These are phyloP conservation scores for Laetiporus sulphureus DNA, from an alignment of 1,284 basidiomycete species.

Conservation along the genomic window DNA sequence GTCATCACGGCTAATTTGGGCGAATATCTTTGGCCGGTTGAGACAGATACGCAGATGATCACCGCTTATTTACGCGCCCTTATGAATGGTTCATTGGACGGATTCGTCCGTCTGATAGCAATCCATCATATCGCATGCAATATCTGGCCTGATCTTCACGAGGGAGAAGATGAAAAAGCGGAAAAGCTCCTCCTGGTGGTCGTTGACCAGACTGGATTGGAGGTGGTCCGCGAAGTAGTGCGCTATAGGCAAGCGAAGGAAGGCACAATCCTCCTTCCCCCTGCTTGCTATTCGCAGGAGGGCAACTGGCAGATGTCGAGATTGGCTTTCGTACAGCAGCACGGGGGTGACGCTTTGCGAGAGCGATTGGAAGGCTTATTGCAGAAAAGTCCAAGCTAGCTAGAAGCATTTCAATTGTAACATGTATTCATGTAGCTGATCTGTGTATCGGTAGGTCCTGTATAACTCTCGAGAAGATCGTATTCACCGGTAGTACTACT, in stretches of 20 bases:
- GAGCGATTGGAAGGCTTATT: conserved; percentile 22
- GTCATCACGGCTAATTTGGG: conserved; percentile 42
- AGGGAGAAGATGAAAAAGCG: conserved; percentile 32
- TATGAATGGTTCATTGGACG: conserved; percentile 39
- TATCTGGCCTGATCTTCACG: conserved; percentile 62
- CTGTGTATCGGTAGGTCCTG: too few relatives aligned
- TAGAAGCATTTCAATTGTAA: too few relatives aligned
- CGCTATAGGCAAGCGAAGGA: conserved; percentile 38
- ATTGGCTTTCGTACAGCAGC: conserved; percentile 18
- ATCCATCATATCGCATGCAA: conserved; percentile 74
- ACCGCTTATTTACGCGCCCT: conserved; percentile 51
- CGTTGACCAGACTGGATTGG: conserved; percentile 39
- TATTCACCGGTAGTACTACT: too few relatives aligned
- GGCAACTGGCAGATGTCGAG: conserved; percentile 20
- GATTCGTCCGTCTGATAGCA: conserved; percentile 67
- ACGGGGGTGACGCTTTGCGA: conserved; percentile 12
- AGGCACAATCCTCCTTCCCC: conserved; percentile 29
- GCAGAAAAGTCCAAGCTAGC: too few relatives aligned
- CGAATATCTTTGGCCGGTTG: conserved; percentile 69
- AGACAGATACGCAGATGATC: conserved; percentile 62
- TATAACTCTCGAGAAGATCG: too few relatives aligned
- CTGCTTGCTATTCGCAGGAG: conserved; percentile 31
- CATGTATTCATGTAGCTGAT: too few relatives aligned
- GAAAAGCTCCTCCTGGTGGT: conserved; percentile 47
- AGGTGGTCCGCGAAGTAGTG: conserved; percentile 46